These are phyloP conservation scores for Vitis hybrid DNA, from an alignment of 177 flowering plant species.

Conservation along the genomic window DNA sequence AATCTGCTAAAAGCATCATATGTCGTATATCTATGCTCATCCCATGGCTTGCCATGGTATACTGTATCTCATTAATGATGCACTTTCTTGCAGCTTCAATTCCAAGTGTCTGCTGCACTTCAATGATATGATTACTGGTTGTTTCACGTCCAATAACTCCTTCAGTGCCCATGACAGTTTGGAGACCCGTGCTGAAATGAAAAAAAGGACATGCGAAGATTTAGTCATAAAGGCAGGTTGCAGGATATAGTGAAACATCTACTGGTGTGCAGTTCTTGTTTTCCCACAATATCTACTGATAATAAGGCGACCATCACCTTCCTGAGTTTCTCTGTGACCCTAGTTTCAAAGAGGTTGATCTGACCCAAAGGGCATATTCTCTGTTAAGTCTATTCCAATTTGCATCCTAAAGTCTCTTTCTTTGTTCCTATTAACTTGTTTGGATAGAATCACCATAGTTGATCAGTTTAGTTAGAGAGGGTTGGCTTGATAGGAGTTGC, in stretches of 20 bases:
- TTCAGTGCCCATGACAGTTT: conserved; percentile 71
- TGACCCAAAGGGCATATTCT: too few species aligned
- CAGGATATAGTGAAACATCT: neutral
- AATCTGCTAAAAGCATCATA: conserved; percentile 96
- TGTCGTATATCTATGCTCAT: conserved; percentile 92
- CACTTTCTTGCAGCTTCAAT: conserved; percentile 87
- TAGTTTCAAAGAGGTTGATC: too few species aligned
- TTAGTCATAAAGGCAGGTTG: neutral
- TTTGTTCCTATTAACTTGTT: too few species aligned
- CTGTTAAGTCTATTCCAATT: too few species aligned
- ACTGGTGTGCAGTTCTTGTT: neutral
- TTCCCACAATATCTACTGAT: too few species aligned
- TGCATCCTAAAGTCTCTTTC: too few species aligned
- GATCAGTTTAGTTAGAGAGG: too few species aligned
- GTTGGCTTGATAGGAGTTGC: too few species aligned
- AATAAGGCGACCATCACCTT: too few species aligned
- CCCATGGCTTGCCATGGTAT: conserved; percentile 67
- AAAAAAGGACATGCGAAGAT: neutral
- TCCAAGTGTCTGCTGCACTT: conserved; percentile 72
- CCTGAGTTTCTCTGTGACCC: too few species aligned
- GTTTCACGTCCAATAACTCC: conserved; percentile 74
- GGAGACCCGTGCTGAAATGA: conserved; percentile 58
- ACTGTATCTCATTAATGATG: conserved; percentile 72
- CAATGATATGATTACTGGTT: conserved; percentile 64
- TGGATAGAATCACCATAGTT: too few species aligned